These are phyloP conservation scores for Lactifluus volemus DNA, from an alignment of 768 basidiomycete species.

Conservation along the genomic window DNA sequence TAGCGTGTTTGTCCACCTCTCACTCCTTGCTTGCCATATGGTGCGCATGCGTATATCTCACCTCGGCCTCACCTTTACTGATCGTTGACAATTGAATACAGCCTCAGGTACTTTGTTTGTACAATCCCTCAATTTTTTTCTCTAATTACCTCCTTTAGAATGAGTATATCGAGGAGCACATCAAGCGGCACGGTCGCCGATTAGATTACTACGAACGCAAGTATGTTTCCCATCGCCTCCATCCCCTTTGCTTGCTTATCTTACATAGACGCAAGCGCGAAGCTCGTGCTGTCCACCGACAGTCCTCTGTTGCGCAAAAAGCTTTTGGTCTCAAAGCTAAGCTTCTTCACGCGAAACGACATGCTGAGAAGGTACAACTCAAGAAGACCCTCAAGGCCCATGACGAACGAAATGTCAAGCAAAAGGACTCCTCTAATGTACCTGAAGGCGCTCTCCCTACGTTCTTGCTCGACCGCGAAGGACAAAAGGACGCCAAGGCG, in stretches of 20 bases:
- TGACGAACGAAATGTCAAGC: constrained; percentile 97
- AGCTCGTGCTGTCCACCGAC: constrained; percentile 65
- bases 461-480: constrained; percentile 93
- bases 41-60: neutral
- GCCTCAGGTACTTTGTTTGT: constrained; percentile 50
- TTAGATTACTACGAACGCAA: constrained; percentile 94
- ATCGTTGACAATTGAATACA: constrained; percentile 22
- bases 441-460: constrained; percentile 91
- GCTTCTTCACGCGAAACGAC: constrained; percentile 92
- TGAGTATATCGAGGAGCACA: constrained; percentile 99
- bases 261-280: constrained; percentile 65
- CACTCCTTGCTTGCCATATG: constrained; percentile 5
- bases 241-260: constrained; percentile 2
- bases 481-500: constrained; percentile 97
- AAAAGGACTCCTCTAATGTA: constrained; percentile 71
- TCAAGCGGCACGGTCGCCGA: constrained; percentile 92
- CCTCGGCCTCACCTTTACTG: neutral
- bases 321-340: constrained; percentile 96
- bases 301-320: constrained; percentile 84
- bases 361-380: constrained; percentile 96
- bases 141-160: constrained; percentile 48
- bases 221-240: constrained; percentile 37
- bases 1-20: neutral
- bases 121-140: neutral
- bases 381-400: constrained; percentile 99